Conservation (phyloP, 257 asterid genomes). For the Capsicum pubescens region DNA sequence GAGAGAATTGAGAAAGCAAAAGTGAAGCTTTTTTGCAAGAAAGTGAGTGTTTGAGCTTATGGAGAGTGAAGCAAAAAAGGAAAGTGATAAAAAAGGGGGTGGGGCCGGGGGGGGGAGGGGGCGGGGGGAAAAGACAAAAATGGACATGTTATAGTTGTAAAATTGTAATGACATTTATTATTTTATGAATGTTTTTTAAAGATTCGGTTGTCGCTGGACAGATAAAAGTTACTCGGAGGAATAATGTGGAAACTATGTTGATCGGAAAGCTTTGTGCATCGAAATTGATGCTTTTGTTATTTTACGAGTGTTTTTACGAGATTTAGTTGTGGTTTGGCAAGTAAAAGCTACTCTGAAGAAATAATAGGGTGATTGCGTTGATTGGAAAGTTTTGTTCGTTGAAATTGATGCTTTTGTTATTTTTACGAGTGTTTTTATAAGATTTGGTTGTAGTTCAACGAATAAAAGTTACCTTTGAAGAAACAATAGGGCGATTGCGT, state of each 20-base stretch:
- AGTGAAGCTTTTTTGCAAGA: background rate
- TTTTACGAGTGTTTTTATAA: too few relatives aligned
- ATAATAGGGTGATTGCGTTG: too few relatives aligned
- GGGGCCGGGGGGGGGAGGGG: background rate
- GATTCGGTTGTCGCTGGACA: background rate
- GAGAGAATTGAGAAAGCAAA: conserved; percentile 14
- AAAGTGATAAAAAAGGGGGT: background rate
- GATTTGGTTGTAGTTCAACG: too few relatives aligned
- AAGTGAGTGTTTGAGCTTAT: background rate
- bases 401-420: too few relatives aligned
- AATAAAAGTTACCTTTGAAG: too few relatives aligned
- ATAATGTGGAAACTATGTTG: too few relatives aligned
- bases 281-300: too few relatives aligned
- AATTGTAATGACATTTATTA: background rate
- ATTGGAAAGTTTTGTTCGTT: too few relatives aligned
- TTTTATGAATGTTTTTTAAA: background rate
- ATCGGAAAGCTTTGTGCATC: background rate
- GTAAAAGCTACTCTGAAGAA: too few relatives aligned
- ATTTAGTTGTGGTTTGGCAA: too few relatives aligned
- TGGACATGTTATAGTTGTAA: background rate
- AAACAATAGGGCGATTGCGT: too few relatives aligned
- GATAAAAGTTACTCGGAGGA: background rate
- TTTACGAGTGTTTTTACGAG: too few relatives aligned
- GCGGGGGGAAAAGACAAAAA: background rate
- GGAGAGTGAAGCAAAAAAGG: conserved; percentile 14